Evolutionary conservation across 108 stramenopile species (phyloP), one percentile per base, ranked within the genome.

Genomic region (Nitzschia sp.): DNA sequence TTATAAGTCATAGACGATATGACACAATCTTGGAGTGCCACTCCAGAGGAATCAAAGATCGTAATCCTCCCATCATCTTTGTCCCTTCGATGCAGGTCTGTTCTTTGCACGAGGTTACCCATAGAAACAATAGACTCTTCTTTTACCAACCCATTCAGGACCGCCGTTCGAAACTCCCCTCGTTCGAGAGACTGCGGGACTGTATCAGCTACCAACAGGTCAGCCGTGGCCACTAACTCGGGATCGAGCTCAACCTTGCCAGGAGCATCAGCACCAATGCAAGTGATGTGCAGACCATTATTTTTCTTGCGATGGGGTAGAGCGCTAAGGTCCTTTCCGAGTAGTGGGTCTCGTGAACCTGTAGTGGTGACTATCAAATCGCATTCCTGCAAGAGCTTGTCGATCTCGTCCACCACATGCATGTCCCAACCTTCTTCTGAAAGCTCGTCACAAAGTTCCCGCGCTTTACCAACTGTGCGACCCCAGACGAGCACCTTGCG

Each of bases 31-130:
- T 91, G 90, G 11, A 91, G 64, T 18, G 90, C 81, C 6, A 91
- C 83, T 32, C 90, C 90, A 2, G 85, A 86, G 6, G 86, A 82
- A 70, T 91, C 90, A 32, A 91, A 86, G 29, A 91, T 82, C 13
- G 84, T 82, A 0, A 88, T 65, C 19, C 85, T 68, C 61, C 65
- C 24, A 55, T 84, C 86, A 53, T 65, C 61, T 0, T 68, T 47
- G 11, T 58, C 66, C 6, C 45, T 19, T 42, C 79, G 59, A 51
- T 81, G 82, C 28, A 75, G 67, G 21, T 74, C 49, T 36, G 51
- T 30, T 30, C 64, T 46, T 2, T 28, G 2, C 2, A 83, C 74
- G 8, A 87, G 48, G 9, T 71, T 58, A 11, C 90, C 90, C 17
- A 91, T 42, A 19, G 87, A 75, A 32, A 78, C 63, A 32, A 87